These are phyloP conservation scores for Zoysia matrella DNA, from an alignment of 202 grass and related monocot genomes.

Conservation along the genomic window DNA sequence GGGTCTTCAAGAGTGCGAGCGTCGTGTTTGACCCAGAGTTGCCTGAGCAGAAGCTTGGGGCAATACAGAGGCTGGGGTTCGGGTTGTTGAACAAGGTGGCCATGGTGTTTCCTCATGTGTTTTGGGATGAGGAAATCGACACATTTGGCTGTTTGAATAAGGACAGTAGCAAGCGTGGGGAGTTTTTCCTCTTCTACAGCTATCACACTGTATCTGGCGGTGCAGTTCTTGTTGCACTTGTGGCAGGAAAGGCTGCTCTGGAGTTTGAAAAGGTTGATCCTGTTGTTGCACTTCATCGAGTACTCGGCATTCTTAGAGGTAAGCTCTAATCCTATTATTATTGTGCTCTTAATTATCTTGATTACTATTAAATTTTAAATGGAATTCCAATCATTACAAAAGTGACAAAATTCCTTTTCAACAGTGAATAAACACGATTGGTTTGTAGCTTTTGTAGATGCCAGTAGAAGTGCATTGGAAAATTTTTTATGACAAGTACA, in stretches of 20 bases:
- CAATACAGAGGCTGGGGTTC: conserved; percentile 78
- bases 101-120: conserved; percentile 87
- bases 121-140: conserved; percentile 92
- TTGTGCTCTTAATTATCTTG: neutral
- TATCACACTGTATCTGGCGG: conserved; percentile 96
- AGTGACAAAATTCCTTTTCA: neutral
- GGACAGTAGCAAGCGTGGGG: conserved; percentile 77
- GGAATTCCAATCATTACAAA: neutral
- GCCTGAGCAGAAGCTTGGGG: conserved; percentile 67
- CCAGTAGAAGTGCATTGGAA: neutral
- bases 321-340: conserved; percentile 21
- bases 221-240: conserved; percentile 79
- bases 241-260: conserved; percentile 87
- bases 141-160: conserved; percentile 94
- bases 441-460: conserved; percentile 4
- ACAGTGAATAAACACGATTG: neutral
- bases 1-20: conserved; percentile 71
- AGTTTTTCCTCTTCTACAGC: conserved; percentile 94
- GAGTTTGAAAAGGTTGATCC: conserved; percentile 87
- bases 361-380: neutral
- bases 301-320: conserved; percentile 93
- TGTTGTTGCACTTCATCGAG: conserved; percentile 67
- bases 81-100: conserved; percentile 93
- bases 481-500: neutral
- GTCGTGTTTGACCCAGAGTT: conserved; percentile 76